Conservation (phyloP, 371 early-diverging fungal species). For the Rhizopus microsporus region DNA sequence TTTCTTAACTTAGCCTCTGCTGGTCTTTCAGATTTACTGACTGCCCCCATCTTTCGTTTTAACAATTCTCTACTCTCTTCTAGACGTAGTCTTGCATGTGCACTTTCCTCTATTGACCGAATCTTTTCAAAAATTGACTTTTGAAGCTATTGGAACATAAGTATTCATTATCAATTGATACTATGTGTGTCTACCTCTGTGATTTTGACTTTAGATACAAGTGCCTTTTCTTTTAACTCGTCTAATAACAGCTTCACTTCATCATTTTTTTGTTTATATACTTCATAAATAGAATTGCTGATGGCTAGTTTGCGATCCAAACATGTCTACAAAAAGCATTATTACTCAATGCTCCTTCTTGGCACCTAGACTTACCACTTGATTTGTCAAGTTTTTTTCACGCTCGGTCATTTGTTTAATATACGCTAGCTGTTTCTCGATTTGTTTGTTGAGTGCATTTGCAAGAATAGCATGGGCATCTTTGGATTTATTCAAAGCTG, state of each 20-base stretch:
- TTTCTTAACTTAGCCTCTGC: conserved; percentile 36
- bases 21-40: conserved; percentile 39
- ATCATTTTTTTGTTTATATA: conserved; percentile 49
- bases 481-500: conserved; percentile 36
- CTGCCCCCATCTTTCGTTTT: conserved; percentile 45
- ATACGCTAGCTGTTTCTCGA: conserved; percentile 46
- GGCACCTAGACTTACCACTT: conserved; percentile 31
- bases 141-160: conserved; percentile 36
- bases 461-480: conserved; percentile 40
- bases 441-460: conserved; percentile 31
- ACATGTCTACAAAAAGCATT: conserved; percentile 19
- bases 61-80: conserved; percentile 60
- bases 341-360: not conserved
- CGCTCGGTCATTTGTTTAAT: conserved; percentile 43
- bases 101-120: conserved; percentile 58
- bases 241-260: conserved; percentile 45
- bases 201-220: conserved; percentile 25
- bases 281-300: conserved; percentile 51
- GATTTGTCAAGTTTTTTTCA: conserved; percentile 28
- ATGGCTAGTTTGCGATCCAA: conserved; percentile 25
- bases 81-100: conserved; percentile 50
- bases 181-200: conserved; percentile 13
- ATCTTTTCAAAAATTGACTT: conserved; percentile 60
- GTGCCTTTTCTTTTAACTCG: conserved; percentile 45
- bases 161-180: no score